Base-by-base conservation (phyloP, 257 asterid genomes). In the Mentha longifolia region DNA sequence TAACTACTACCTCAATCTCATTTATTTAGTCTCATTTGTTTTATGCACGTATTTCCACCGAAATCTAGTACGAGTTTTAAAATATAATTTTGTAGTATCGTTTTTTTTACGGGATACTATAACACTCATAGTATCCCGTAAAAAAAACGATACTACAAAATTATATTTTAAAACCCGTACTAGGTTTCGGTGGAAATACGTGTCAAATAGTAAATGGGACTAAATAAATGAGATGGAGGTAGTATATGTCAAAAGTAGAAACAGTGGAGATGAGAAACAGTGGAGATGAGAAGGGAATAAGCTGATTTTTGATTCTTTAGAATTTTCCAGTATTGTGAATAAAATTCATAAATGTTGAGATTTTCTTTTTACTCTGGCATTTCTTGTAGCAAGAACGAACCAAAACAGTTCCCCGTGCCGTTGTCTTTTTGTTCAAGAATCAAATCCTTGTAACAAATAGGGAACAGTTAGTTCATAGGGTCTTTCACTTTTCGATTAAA, bases 241-340 rank as follows among this genome's bases (percentile, higher is more conserved):
- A n/a, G n/a, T n/a, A n/a, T n/a, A n/a, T 0, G 25, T 22, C 25
- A 2, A 22, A 22, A 22, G 25, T 9, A 7, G 31, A 20, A 68
- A 54, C 28, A 25, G 45, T n/a, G 12, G n/a, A n/a, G n/a, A n/a
- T n/a, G 12, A 7, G 30, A 19, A 68, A 52, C 25, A 25, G 43
- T 15, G 11, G 64, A 33, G 31, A 43, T 49, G 74, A 69, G 31
- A 8, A 39, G 6, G 28, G 16, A 68, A 13, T 67, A 52, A 20
- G 41, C 17, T 39, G 17, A n/a, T 31, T 42, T 70, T 14, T 7
- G 35, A 3, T 33, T 33, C 37, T 33, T 16, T 61, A 12, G 72
- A 28, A 52, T 51, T 35, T 33, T 35, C 72, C 22, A 19, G 39
- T 67, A 17, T 22, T 25, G 30, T 51, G 61, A 67, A n/a, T n/a